These are phyloP conservation scores for Acanthamoeba sp. DNA, from an alignment of 208 protist species.

Conservation along the genomic window DNA sequence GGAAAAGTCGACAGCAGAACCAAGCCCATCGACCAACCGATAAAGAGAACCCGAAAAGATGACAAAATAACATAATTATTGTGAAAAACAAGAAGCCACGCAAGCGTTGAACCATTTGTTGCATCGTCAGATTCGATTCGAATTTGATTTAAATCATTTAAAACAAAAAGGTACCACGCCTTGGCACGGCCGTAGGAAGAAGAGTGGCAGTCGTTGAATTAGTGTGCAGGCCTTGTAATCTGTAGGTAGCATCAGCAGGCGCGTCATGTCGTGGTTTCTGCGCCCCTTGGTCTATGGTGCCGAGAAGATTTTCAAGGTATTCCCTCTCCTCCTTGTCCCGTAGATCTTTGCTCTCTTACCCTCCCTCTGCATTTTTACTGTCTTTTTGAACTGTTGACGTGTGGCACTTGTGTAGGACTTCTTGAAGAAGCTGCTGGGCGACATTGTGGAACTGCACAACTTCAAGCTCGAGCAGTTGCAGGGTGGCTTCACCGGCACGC, in stretches of 20 bases:
- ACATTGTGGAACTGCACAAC: neutral
- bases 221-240: too few species aligned
- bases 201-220: too few species aligned
- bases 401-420: neutral
- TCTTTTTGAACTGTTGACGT: too few species aligned
- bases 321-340: neutral
- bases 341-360: too few species aligned
- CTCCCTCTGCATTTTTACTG: too few species aligned
- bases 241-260: too few species aligned
- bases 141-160: too few species aligned
- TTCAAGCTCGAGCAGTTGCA: neutral
- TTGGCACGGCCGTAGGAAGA: too few species aligned
- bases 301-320: neutral
- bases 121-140: too few species aligned
- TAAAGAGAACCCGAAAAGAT: neutral
- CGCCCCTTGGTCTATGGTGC: neutral
- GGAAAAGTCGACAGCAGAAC: neutral
- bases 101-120: too few species aligned
- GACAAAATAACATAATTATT: neutral
- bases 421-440: slow-evolving; percentile 35
- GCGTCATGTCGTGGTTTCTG: neutral
- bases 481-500: slow-evolving; percentile 14
- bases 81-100: neutral
- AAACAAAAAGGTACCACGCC: too few species aligned
- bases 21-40: too few species aligned